Base-by-base conservation (phyloP, 106 monocot genomes). In the Vanilla planifolia region DNA sequence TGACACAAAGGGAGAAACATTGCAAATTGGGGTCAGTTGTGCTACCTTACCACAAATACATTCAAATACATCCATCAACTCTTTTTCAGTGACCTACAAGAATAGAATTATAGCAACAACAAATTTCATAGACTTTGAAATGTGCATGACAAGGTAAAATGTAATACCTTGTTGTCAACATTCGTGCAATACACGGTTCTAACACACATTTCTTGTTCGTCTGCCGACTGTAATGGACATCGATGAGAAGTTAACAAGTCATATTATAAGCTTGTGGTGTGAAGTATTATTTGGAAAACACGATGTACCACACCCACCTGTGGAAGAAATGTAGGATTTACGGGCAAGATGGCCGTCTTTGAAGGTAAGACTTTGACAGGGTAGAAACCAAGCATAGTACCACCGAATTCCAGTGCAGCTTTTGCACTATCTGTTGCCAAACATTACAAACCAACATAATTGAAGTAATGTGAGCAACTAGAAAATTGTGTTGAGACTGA, bases 111-210 rank as follows among this genome's bases (percentile, higher is more conserved):
- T n/a, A 7, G 23, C 19, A 25, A 43, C 17, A 28, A 27, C 41
- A 62, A 17, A 34, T 53, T 30, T 2, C 62, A 63, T 43, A 11
- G 2, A 13, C 20, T 40, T 28, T 11, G 15, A 23, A 36, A 14
- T 25, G 3, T 27, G 2, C 16, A 59, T 13, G 11, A 59, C 8
- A 19, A 60, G 3, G 30, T 13, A 20, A 22, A 28, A 43, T 10
- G 57, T 29, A 3, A 1, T 71, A 77, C 77, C 78, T 78, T 78
- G 36, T 68, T 78, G 50, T 78, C 78, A 59, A 78, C 73, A 64
- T 78, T 78, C 68, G 78, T 73, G 67, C 78, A 78, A 39, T 78
- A 78, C 47, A 78, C 68, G 51, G 78, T 78, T 41, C 78, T 67
- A 22, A 63, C 44, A 48, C 78, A 78, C 68, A 68, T 67, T 59